Evolutionary conservation across 345 rosid species (phyloP).

Genomic region (Gossypium herbaceum): DNA sequence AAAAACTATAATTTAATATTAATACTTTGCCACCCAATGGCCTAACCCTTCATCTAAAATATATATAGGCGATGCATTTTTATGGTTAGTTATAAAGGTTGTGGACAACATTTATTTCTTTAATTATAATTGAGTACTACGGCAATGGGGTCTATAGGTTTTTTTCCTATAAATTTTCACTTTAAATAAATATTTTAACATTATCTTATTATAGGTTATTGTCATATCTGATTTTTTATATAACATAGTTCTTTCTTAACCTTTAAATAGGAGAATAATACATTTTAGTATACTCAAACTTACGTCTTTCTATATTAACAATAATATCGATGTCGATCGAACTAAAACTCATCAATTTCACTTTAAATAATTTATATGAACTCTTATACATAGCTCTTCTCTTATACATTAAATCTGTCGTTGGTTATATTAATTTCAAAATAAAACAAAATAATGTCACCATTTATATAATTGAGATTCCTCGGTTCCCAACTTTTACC

Average conservation of each 20-base stretch:
- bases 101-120: neutral
- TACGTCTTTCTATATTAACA: no score
- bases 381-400: neutral
- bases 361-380: no score
- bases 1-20: neutral
- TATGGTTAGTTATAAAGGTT: neutral
- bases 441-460: neutral
- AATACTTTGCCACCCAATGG: no score
- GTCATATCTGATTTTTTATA: no score
- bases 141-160: no score
- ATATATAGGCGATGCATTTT: neutral
- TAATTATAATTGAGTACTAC: neutral
- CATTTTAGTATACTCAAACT: rapidly evolving
- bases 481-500: neutral
- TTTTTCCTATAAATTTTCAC: no score
- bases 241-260: rapidly evolving
- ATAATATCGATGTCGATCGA: no score
- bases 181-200: no score
- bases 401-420: neutral
- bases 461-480: neutral
- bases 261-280: no score
- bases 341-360: no score
- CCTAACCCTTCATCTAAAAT: neutral
- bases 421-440: neutral
- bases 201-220: no score